Evolutionary conservation across 192 early-diverging fungal genomes (phyloP).

Genomic region (Gryganskiella cystojenkinii): DNA sequence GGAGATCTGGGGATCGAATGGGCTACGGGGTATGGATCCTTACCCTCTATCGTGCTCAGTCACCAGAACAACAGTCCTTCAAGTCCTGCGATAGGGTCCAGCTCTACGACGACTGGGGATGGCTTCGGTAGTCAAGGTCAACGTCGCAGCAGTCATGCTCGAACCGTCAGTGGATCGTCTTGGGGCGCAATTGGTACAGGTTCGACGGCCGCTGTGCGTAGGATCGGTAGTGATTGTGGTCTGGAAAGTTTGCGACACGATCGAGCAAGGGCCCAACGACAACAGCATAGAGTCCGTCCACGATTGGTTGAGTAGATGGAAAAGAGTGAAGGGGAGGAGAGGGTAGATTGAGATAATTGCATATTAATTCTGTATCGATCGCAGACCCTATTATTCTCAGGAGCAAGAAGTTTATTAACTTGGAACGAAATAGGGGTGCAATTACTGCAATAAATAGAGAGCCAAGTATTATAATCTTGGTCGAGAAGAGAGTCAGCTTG

Average conservation of each 20-base stretch:
- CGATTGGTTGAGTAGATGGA: too few species aligned
- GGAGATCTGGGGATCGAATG: conserved; percentile 28
- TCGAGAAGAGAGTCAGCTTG: too few species aligned
- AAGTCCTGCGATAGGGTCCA: background rate
- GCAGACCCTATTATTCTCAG: too few species aligned
- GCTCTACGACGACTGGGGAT: background rate
- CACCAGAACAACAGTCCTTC: background rate
- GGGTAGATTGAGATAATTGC: too few species aligned
- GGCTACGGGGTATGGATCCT: background rate
- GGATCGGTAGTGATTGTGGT: conserved; percentile 27
- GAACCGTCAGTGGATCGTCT: background rate
- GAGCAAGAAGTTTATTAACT: too few species aligned
- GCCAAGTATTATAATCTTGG: too few species aligned
- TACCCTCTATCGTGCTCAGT: background rate
- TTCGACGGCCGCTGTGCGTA: background rate
- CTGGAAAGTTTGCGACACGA: conserved; percentile 8
- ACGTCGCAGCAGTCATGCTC: background rate
- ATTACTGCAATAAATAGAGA: too few species aligned
- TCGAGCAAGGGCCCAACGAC: background rate
- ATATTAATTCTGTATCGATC: too few species aligned
- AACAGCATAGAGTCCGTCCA: too few species aligned
- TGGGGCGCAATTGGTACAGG: too few species aligned
- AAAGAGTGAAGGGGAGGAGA: too few species aligned
- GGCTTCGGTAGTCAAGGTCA: background rate
- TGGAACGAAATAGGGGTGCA: too few species aligned